Base-by-base conservation (phyloP, 306 rosid genomes). In the Vicia sativa region DNA sequence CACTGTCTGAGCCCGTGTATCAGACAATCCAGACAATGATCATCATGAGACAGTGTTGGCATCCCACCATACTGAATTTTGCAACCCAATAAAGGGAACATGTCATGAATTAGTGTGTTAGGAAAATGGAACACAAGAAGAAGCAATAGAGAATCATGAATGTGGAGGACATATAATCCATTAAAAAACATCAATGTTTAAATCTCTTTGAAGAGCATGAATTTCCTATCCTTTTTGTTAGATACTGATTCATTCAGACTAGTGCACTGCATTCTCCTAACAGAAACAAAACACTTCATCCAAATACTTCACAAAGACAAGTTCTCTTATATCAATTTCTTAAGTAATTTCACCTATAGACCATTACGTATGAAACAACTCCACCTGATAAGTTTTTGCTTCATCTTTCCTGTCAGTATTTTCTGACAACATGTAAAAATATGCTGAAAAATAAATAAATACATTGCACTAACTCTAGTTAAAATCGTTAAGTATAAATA, bases 1-100 rank as follows among this genome's bases (percentile, higher is more conserved):
- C 71, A 84, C 77, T 62, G 74, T 78, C 66, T 67, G 84, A 14
- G 97, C 95, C 78, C 92, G 55, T 78, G 77, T 45, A 79, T 79
- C 63, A 91, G 83, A 82, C 97, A 91, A 65, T 71, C 86, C 81
- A 64, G 60, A 82, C 97, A 91, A 74, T 70, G 59, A 62, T 86
- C 95, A 68, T 77, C 78, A 67, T 75, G 76, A 66, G 85, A 23
- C 53, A 91, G 67, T 73, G 61, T 56, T 34, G 95, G 92, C 26
- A 86, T 88, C 73, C 90, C 92, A 42, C 82, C 84, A 81, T 88
- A 78, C 95, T 87, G 85, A 59, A 57, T 76, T 73, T 76, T 63
- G 82, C 62, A 85, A 80, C 56, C 50, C 79, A 60, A 74, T 14
- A 67, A 69, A 44, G 61, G 65, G 26, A 69, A 38, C 29, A 25